These are phyloP conservation scores for Trichoderma endophyticum DNA, from an alignment of 2,329 filamentous ascomycete species.

Conservation along the genomic window DNA sequence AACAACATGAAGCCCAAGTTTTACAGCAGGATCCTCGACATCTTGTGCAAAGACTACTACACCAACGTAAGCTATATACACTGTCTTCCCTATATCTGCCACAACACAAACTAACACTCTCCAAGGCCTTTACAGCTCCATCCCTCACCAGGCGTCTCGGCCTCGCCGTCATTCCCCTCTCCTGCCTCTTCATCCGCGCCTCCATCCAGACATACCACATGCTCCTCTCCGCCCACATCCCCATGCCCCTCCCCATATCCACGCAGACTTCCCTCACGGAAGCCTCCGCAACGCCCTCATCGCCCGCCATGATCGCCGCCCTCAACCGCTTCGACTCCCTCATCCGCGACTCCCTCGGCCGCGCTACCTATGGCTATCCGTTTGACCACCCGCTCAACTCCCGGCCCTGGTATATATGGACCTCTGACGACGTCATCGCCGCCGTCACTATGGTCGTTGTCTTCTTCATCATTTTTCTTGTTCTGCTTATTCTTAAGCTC, in stretches of 20 bases:
- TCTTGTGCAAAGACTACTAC: constrained; percentile 97
- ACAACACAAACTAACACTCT: not conserved
- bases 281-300: constrained; percentile 61
- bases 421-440: constrained; percentile 70
- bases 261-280: constrained; percentile 63
- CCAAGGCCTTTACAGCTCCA: constrained; percentile 77
- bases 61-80: constrained; percentile 63
- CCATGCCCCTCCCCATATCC: constrained; percentile 65
- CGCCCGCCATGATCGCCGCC: constrained; percentile 72
- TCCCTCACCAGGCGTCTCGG: constrained; percentile 87
- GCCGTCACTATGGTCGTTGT: constrained; percentile 79
- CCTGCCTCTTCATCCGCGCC: constrained; percentile 91
- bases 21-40: constrained; percentile 86
- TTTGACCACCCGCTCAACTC: constrained; percentile 39
- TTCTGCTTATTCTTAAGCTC: constrained; percentile 80
- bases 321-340: constrained; percentile 75
- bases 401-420: constrained; percentile 53
- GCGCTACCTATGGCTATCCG: constrained; percentile 64
- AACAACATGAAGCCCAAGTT: constrained; percentile 93
- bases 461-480: constrained; percentile 79
- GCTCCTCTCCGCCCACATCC: constrained; percentile 86
- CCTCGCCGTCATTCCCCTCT: constrained; percentile 85
- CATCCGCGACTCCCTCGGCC: constrained; percentile 71
- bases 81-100: no score
- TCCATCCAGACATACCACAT: constrained; percentile 97